A percentile compares a stretch with the other conserved stretches of the same genome.
Conservation (phyloP, 345 rosid species). For the Lagerstroemia speciosa region DNA sequence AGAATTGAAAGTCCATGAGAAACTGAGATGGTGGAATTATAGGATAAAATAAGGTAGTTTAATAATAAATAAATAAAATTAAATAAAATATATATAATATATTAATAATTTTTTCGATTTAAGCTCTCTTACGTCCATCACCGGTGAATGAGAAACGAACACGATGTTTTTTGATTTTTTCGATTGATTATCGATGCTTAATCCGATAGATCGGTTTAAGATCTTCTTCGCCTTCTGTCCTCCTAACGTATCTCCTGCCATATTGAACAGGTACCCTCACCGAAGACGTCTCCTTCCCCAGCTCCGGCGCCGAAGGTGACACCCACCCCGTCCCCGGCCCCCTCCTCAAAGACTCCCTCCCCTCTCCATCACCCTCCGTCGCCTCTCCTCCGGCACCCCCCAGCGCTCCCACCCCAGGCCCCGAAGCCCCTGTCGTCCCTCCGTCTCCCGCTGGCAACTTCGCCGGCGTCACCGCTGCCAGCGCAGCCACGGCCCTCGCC, state of each 20-base stretch:
- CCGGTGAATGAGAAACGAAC: too few relatives aligned
- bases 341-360: constrained; percentile 16
- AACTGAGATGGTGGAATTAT: too few relatives aligned
- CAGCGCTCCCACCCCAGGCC: constrained; percentile 1
- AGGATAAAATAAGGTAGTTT: too few relatives aligned
- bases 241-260: not conserved
- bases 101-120: too few relatives aligned
- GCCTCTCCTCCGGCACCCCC: constrained; percentile 34
- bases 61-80: too few relatives aligned
- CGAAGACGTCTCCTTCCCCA: constrained; percentile 20
- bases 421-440: not conserved
- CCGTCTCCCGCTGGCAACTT: not conserved
- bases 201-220: not conserved
- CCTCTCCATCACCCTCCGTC: constrained; percentile 19
- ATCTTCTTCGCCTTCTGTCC: not conserved
- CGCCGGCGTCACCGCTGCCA: constrained; percentile 7
- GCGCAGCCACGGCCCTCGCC: constrained; percentile 9
- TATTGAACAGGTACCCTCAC: constrained; percentile 35
- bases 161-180: too few relatives aligned
- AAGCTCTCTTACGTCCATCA: too few relatives aligned
- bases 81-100: too few relatives aligned
- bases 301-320: constrained; percentile 21
- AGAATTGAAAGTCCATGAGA: too few relatives aligned
- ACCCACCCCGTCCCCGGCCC: constrained; percentile 18
- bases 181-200: too few relatives aligned